Percentiles rank a stretch among this genome's conserved stretches.
phyloP scores from a whole-genome alignment of 2,329 filamentous ascomycete genomes.

The Colletotrichum sansevieriae region DNA sequence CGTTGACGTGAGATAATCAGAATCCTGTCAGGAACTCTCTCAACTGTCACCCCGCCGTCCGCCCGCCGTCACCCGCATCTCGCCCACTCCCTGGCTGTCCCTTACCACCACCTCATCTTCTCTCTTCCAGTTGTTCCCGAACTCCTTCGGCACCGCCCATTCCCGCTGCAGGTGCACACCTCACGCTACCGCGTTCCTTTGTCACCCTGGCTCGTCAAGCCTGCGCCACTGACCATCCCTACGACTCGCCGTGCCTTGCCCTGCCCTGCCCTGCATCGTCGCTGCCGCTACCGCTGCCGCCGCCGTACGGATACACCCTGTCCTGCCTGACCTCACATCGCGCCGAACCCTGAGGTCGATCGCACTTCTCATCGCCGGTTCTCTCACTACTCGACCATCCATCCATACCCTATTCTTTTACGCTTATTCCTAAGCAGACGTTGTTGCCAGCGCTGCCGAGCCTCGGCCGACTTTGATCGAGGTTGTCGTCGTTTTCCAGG shows the following conservation, averaged over 20 bases:
- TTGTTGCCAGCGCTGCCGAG: neutral
- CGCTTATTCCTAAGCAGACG: neutral
- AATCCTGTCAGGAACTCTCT: slow-evolving; percentile 29
- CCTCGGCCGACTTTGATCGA: slow-evolving; percentile 18
- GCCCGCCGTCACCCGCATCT: neutral
- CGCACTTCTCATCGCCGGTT: slow-evolving; percentile 1
- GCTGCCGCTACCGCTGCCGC: neutral
- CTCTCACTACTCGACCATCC: slow-evolving; percentile 1
- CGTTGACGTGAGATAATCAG: slow-evolving; percentile 21
- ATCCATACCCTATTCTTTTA: slow-evolving; percentile 1
- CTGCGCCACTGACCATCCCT: neutral
- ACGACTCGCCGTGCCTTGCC: neutral
- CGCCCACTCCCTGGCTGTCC: neutral
- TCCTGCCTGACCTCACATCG: slow-evolving; percentile 16
- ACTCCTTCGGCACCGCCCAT: slow-evolving; percentile 21
- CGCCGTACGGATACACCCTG: neutral
- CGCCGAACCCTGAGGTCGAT: slow-evolving; percentile 24
- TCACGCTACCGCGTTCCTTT: slow-evolving; percentile 6
- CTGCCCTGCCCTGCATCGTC: slow-evolving; percentile 18
- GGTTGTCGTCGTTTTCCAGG: neutral
- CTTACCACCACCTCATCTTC: slow-evolving; percentile 8
- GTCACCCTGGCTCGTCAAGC: neutral
- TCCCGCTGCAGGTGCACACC: slow-evolving; percentile 5
- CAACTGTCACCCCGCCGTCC: slow-evolving; percentile 26
- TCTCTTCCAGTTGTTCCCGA: slow-evolving; percentile 34